These are phyloP conservation scores for Aspergillus taichungensis DNA, from an alignment of 495 filamentous ascomycete genomes.

Conservation along the genomic window DNA sequence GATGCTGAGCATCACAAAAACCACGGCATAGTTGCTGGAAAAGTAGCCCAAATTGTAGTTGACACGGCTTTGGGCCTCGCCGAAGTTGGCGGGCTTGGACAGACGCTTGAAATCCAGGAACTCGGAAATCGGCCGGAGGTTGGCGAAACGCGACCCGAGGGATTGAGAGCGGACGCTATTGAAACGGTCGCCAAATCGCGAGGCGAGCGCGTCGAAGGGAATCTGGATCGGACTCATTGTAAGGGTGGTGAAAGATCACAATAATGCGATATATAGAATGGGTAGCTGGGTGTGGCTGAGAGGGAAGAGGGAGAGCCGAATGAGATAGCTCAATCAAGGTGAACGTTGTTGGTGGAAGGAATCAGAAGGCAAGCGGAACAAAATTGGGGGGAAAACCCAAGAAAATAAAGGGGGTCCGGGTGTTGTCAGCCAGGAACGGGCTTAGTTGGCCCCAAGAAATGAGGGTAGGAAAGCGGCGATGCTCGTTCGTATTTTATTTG, in stretches of 20 bases:
- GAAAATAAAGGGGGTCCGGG: background rate
- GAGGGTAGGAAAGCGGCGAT: no score
- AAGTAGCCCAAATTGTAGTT: conserved; percentile 98
- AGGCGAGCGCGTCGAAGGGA: conserved; percentile 83
- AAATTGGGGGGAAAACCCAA: background rate
- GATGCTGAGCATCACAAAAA: conserved; percentile 91
- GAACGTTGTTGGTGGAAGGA: no score
- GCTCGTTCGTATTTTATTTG: no score
- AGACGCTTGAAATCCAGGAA: conserved; percentile 93
- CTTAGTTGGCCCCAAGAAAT: background rate
- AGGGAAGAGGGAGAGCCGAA: conserved; percentile 5
- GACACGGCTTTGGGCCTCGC: conserved; percentile 82
- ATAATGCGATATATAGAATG: conserved; percentile 4
- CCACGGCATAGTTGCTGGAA: conserved; percentile 93
- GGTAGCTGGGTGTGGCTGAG: background rate
- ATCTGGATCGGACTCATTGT: conserved; percentile 84
- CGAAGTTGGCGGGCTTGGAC: conserved; percentile 87
- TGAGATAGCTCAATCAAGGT: background rate
- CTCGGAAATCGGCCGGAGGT: conserved; percentile 83
- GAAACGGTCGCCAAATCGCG: conserved; percentile 71
- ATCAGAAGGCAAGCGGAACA: background rate
- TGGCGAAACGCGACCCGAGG: conserved; percentile 74
- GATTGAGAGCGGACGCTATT: conserved; percentile 69
- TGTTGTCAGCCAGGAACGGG: background rate
- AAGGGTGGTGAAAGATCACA: conserved; percentile 2